Evolutionary conservation across 2,329 filamentous ascomycete species (phyloP), one percentile per base, ranked within the genome.

Genomic region (Torrubiella hemipterigena): DNA sequence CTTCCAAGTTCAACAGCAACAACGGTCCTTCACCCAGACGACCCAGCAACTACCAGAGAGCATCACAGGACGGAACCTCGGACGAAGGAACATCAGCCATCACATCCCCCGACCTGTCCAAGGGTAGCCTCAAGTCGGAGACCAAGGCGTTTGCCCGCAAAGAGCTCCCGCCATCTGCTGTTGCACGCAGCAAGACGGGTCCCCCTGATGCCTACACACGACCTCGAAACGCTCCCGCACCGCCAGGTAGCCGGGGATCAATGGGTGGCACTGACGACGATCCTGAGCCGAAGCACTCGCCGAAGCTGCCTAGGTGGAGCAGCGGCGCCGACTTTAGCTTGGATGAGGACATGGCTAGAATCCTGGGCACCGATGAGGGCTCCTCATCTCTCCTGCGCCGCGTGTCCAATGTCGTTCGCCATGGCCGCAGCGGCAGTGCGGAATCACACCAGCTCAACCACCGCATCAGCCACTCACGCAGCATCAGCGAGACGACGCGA

Each of bases 281-380:
- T 23, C 43, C 38, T 46, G 67, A 52, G 37, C 60, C 52, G 40
- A 70, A 73, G 42, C 54, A 56, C 23, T 82, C 79, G 8, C 77
- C 80, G 8, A 77, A 76, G 44, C 61, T 84, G 39, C 73, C 80
- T 41, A 69, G 78, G 46, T 83, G 73, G 73, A 93, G 81, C 54
- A 69, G 73, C 26, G 84, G 83, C 31, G 84, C 78, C 33, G 86
- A 93, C 42, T 91, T 95, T 48, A 91, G 81, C 37, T 77, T 94
- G 78, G 89, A 96, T 42, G 87, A 95, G 54, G 91, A 96, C 50
- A 85, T 95, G 74, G 81, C 83, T 32, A 79, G 87, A 35, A 89
- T 95, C 35, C 65, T 94, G 37, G 81, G 77, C 24, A 77, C 74
- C 14, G 84, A 89, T 37, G 82, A 86, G 50, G 66, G 69, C 26